Evolutionary conservation across 225 moss, liverwort and hornwort species (phyloP), one percentile per base, ranked within the genome.

Genomic region (Marchantia polymorpha): DNA sequence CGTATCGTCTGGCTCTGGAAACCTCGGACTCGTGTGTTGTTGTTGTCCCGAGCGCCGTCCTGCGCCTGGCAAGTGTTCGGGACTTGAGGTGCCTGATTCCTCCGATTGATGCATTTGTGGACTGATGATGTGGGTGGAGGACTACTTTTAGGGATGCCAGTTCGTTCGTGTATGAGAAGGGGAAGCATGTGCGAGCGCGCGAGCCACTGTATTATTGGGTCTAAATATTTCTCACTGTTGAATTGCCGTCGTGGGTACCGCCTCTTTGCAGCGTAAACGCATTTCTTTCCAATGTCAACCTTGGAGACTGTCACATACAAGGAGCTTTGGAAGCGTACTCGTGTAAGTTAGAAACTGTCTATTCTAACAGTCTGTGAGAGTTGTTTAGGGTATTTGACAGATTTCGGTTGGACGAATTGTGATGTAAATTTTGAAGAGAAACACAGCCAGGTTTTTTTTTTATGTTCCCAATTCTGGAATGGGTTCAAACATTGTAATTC

Each of bases 251-350:
- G 22, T n/a, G 71, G 71, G 23, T 23, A 4, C 12, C 25, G 13
- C 58, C 46, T 80, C 49, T 81, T 4, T 79, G 89, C 93, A 99
- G 99, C 85, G 83, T 92, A 89, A 95, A 95, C 50, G 86, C 93
- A 50, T 99, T 92, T 80, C 85, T 99, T 17, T 82, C 90, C 66
- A 87, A 91, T 84, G 90, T 99, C 81, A 92, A 92, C 82, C 86
- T 99, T 16, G 95, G 95, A 76, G 99, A 95, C 75, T 92, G 95
- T 79, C 86, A 90, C 78, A 90, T 95, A 17, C 93, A 90, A 83
- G 99, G 99, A 76, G 93, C 91, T 23, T 73, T 99, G 84, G 99
- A 99, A 84, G 99, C 99, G 39, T 99, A 99, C 64, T 99, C 99
- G 52, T 99, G 99, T 99, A 87, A 95, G 97, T 88, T 46, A 17